Base-by-base conservation (phyloP, 176 grass and related monocot genomes). In the Pontederia crassipes region DNA sequence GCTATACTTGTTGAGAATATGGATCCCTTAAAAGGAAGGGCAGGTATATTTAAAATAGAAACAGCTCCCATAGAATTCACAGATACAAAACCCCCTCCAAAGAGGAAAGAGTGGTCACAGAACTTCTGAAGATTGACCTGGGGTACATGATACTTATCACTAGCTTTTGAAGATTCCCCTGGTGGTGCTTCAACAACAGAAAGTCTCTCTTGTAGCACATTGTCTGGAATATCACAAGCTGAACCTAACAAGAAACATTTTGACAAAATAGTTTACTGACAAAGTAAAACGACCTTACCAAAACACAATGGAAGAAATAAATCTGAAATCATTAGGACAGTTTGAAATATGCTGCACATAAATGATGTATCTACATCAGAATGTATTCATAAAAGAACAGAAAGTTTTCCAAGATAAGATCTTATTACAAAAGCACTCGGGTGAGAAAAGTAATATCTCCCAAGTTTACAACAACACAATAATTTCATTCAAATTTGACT, bases 61-160 rank as follows among this genome's bases (percentile, higher is more conserved):
- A 96, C 75, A 11, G 53, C 63, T 24, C 80, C 86, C 40, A 17
- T 54, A 62, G 29, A 35, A 89, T 84, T 80, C 58, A 96, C 58
- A 9, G 65, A 72, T 28, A 90, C 74, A 65, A 82, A 75, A 77
- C 84, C 75, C 35, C 80, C 83, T 17, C 83, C 77, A 62, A 90
- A 87, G 72, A 87, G 61, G 28, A 72, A 84, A 72, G 64, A 52
- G 49, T 90, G 90, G 28, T 49, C 3, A 56, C 67, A 65, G 69
- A 64, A 65, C 28, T 62, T 80, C 51, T 57, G 59, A 54, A 56
- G 10, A 8, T 46, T 69, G 10, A 59, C 74, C 59, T 55, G 15
- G 72, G 84, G 58, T 48, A 79, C 24, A 63, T 9, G 55, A 69
- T 61, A 15, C 17, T 26, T 28, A 61, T 12, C 32, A 72, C 78